Evolutionary conservation across 2,329 filamentous ascomycete genomes (phyloP).

Genomic region (Lanzia echinophila): DNA sequence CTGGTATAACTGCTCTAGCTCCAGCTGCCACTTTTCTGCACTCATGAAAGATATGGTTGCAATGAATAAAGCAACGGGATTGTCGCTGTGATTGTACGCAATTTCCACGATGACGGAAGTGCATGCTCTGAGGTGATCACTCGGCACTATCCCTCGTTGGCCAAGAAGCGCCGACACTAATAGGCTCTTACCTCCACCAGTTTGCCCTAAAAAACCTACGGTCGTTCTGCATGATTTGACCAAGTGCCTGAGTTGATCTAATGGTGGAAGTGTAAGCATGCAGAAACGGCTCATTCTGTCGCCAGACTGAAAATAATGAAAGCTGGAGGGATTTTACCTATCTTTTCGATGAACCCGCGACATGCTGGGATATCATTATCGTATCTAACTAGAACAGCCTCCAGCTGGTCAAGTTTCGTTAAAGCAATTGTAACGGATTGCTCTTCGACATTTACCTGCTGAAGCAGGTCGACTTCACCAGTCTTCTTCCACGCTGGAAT

Average conservation of each 20-base stretch:
- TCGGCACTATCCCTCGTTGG: constrained; percentile 11
- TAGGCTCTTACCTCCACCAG: constrained; percentile 57
- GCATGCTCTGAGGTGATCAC: constrained; percentile 3
- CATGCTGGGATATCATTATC: not conserved
- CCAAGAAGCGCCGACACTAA: constrained; percentile 49
- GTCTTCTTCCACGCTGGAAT: constrained; percentile 1
- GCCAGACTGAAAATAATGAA: not conserved
- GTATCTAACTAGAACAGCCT: not conserved
- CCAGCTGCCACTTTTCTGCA: constrained; percentile 15
- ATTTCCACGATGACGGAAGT: constrained; percentile 18
- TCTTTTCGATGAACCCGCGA: not conserved
- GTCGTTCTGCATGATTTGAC: constrained; percentile 10
- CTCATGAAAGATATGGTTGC: constrained; percentile 2
- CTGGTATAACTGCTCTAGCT: constrained; percentile 13
- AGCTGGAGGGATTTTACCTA: not conserved
- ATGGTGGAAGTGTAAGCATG: constrained; percentile 5
- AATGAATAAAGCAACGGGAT: not conserved
- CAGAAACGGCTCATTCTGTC: too few relatives aligned
- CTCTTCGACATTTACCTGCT: not conserved
- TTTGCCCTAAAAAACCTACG: constrained; percentile 45
- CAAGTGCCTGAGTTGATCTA: not conserved
- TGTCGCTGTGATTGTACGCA: constrained; percentile 11
- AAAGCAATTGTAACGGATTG: not conserved
- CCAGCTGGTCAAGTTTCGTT: not conserved
- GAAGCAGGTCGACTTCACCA: not conserved